Conservation (phyloP, 176 grass and related monocot genomes). For the Triticum aestivum region IWGSC_CS_RefSeq_v2.1 NC_057798.1:484549087-484549586, state of each 20-base stretch:
- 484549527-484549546: conserved; percentile 49
- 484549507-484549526: conserved; percentile 89
- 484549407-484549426: conserved; percentile 63
- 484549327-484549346: conserved; percentile 56
- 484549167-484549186: not conserved
- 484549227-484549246: conserved; percentile 55
- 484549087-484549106: conserved; percentile 88
- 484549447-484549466: conserved; percentile 53
- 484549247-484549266: conserved; percentile 73
- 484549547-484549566: conserved; percentile 16
- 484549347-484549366: conserved; percentile 67
- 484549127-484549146: conserved; percentile 98
- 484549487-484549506: conserved; percentile 77
- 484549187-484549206: not conserved
- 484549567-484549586: conserved; percentile 27
- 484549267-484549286: conserved; percentile 75
- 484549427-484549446: conserved; percentile 68
- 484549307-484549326: conserved; percentile 77
- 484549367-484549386: conserved; percentile 97
- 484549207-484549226: not conserved
- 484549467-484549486: conserved; percentile 38
- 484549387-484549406: conserved; percentile 96
- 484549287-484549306: conserved; percentile 74
- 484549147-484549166: conserved; percentile 14
- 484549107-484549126: conserved; percentile 93